Percentiles rank a stretch among this genome's conserved stretches.
phyloP scores from a whole-genome alignment of 2,329 filamentous ascomycete genomes.

The Dactylellina cionopaga region DNA sequence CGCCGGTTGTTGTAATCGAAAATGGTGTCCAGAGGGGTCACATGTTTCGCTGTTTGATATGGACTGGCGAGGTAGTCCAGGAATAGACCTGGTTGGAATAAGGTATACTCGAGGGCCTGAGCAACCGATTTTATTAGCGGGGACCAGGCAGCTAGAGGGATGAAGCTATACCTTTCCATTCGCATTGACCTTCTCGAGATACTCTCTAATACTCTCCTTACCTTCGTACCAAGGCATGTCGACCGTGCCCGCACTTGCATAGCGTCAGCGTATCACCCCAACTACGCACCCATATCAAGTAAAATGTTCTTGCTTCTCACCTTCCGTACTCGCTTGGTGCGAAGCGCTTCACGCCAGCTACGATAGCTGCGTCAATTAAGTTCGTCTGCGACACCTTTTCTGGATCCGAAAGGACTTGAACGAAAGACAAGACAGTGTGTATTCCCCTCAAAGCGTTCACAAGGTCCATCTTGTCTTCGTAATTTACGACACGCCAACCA shows the following conservation, averaged over 20 bases:
- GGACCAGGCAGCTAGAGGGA: not conserved
- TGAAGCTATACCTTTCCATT: constrained; percentile 60
- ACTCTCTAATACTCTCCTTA: constrained; percentile 66
- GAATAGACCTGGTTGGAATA: constrained; percentile 69
- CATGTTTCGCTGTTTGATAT: constrained; percentile 63
- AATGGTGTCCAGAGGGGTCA: constrained; percentile 61
- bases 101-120: constrained; percentile 67
- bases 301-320: too few relatives aligned
- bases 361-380: constrained; percentile 62
- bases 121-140: not conserved
- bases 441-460: constrained; percentile 62
- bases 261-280: too few relatives aligned
- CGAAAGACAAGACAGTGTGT: constrained; percentile 68
- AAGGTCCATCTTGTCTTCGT: constrained; percentile 62
- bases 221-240: constrained; percentile 65
- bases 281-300: too few relatives aligned
- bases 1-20: constrained; percentile 61
- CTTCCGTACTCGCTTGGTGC: constrained; percentile 62
- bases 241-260: too few relatives aligned
- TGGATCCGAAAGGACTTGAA: constrained; percentile 60
- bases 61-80: constrained; percentile 68
- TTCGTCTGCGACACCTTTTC: constrained; percentile 54
- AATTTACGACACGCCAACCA: constrained; percentile 63
- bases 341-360: constrained; percentile 62
- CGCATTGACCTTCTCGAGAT: constrained; percentile 67